Evolutionary conservation across 768 basidiomycete species (phyloP), one percentile per base, ranked within the genome.

Genomic region (Botryobasidium botryosum): DNA sequence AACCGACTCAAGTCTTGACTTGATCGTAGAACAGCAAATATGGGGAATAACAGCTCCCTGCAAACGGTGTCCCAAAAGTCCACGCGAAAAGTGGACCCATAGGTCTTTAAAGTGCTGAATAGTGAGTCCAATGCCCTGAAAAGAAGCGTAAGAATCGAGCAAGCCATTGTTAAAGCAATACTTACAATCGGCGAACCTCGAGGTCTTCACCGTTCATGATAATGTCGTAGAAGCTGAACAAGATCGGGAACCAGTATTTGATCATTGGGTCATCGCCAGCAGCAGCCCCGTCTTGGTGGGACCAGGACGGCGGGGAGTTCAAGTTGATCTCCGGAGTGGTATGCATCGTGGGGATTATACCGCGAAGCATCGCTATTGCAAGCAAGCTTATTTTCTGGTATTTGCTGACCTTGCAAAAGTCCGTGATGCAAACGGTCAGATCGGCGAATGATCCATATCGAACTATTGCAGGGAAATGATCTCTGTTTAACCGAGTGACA

Each of bases 161-260:
- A 10, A 40, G 13, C 24, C 23, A 15, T 24, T 27, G 17, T 12
- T 29, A 29, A 33, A n/a, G 26, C 43, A 44, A 10, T 24, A 68
- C 87, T 64, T 58, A 99, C 94, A 96, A 61, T 57, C 91, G 74
- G 53, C 94, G 77, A 43, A 99, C 90, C 71, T 99, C 94, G 23
- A 99, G 65, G 56, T 99, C 94, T 59, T 97, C 94, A 15, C 88
- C 94, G 50, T 94, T 97, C 92, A 99, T 97, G 58, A 99, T 92
- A 44, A 99, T 92, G 59, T 97, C 94, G 62, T 91, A 96, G 66
- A 96, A 97, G n/a, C 84, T 82, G 57, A 97, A 92, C 29, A 97
- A 67, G 2, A 87, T 77, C 0, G 94, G 94, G 66, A 84, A 90
- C 94, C 94, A 99, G 61, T 79, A 96, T 53, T 78, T 81, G 62